Evolutionary conservation across 768 basidiomycete genomes (phyloP).

Genomic region (Favolaschia claudopus): DNA sequence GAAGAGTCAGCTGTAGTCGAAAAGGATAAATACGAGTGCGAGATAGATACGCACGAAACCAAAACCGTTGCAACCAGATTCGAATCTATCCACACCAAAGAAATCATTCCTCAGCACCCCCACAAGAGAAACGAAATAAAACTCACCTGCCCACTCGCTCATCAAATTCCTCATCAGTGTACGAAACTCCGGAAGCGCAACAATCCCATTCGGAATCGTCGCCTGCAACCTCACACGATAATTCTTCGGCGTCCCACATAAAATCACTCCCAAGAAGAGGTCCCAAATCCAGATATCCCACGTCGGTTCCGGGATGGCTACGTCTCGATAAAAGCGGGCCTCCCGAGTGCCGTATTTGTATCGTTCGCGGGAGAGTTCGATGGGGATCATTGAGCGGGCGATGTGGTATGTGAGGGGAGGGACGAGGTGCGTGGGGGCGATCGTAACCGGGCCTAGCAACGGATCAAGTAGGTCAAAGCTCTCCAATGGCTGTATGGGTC

Average conservation of each 20-base stretch:
- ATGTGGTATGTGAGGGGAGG: not conserved
- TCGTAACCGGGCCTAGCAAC: too few species aligned
- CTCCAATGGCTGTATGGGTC: too few species aligned
- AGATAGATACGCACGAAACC: not conserved
- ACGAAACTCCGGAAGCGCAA: conserved; percentile 26
- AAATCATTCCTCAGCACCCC: too few species aligned
- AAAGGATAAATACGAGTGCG: too few species aligned
- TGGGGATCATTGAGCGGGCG: not conserved
- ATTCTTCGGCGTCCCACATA: conserved; percentile 1
- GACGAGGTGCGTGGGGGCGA: not conserved
- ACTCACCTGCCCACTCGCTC: conserved; percentile 35
- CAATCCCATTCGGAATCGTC: conserved; percentile 14
- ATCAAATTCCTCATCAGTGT: conserved; percentile 29
- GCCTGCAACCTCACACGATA: not conserved
- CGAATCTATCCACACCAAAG: not conserved
- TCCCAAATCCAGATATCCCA: not conserved
- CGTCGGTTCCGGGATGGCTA: not conserved
- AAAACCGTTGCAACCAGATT: conserved; percentile 8
- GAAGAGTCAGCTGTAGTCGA: not conserved
- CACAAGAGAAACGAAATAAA: not conserved
- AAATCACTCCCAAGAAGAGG: not conserved
- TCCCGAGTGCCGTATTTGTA: not conserved
- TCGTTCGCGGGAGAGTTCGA: not conserved
- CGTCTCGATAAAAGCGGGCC: not conserved
- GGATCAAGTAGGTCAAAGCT: too few species aligned